These are phyloP conservation scores for Pythium vanterpoolii DNA, from an alignment of 352 stramenopile species.

Conservation along the genomic window DNA sequence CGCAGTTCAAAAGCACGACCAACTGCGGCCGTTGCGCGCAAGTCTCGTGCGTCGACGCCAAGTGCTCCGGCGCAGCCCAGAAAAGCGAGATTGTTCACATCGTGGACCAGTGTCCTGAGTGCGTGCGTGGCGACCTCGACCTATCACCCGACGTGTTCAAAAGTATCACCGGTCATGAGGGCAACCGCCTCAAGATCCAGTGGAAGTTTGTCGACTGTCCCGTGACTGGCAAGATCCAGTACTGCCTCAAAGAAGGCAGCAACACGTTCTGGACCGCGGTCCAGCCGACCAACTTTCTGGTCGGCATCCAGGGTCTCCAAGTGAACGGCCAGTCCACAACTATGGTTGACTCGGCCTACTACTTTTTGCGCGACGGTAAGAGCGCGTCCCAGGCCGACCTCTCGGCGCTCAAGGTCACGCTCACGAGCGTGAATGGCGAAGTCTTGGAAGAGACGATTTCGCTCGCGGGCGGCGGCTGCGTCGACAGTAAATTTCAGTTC, in stretches of 20 bases:
- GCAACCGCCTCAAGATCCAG: slow-evolving; percentile 31
- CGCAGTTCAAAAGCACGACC: slow-evolving; percentile 48
- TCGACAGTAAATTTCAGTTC: slow-evolving; percentile 48
- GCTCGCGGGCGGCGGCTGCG: slow-evolving; percentile 40
- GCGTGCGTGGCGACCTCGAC: slow-evolving; percentile 46
- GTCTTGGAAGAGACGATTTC: slow-evolving; percentile 55
- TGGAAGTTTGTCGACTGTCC: slow-evolving; percentile 50
- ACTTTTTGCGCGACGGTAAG: slow-evolving; percentile 53
- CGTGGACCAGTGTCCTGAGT: slow-evolving; percentile 63
- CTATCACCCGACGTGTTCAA: slow-evolving; percentile 44
- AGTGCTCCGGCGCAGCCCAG: slow-evolving; percentile 27
- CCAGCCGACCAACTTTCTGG: slow-evolving; percentile 55
- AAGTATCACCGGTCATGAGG: slow-evolving; percentile 30
- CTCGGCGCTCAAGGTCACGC: slow-evolving; percentile 35
- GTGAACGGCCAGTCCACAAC: slow-evolving; percentile 53
- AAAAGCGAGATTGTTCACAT: slow-evolving; percentile 57
- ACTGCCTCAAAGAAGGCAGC: slow-evolving; percentile 55
- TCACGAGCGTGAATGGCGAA: slow-evolving; percentile 51
- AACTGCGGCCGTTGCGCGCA: slow-evolving; percentile 39
- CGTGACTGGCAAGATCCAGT: slow-evolving; percentile 31
- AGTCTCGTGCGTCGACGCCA: slow-evolving; percentile 43
- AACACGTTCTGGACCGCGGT: slow-evolving; percentile 61
- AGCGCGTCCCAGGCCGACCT: slow-evolving; percentile 39
- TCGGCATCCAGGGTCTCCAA: slow-evolving; percentile 44
- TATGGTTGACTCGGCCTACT: slow-evolving; percentile 66